Evolutionary conservation across 1,284 basidiomycete genomes (phyloP), one percentile per base, ranked within the genome.

Genomic region (Irpex sp.): DNA sequence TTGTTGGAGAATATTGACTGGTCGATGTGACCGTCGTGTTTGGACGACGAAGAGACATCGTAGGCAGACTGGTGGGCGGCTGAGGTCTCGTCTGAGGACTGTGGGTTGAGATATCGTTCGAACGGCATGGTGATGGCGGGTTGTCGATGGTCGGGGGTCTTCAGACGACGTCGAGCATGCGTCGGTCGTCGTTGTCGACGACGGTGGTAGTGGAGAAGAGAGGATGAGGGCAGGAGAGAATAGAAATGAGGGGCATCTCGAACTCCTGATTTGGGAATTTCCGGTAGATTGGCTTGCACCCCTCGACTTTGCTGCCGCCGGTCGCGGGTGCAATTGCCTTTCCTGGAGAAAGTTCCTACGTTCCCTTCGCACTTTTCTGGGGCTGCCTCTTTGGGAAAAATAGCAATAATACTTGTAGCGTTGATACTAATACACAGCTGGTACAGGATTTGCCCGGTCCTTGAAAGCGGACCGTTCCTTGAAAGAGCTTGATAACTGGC

Each of bases 51-150:
- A 3, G 62, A 57, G 40, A 61, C 61, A n/a, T 54, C 47, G 59
- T 55, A 36, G 8, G 66, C 19, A 21, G 59, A 52, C 21, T 62
- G 44, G 44, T 31, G 62, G 47, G n/a, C 17, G 34, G 54, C 63
- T 48, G 40, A 19, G 19, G 60, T 21, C 11, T 63, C 58, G 15
- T 62, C 63, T 49, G 69, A 66, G 40, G 74, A 48, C 5, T 21
- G 68, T 7, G 52, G 44, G 21, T 69, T 63, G 15, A 81, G 68
- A 68, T 79, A 81, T 34, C 68, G 71, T 66, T 80, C 78, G 58
- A 79, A 79, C 17, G 77, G 77, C 77, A 79, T 79, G 13, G 34
- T 48, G 21, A 17, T 26, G 49, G 21, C 5, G 21, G n/a, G 49
- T 26, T 52, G 49, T 19, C 9, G 17, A 26, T 9, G 21, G 49